Conservation (phyloP, 169 alveolate species). For the Plasmodium vivax region DNA sequence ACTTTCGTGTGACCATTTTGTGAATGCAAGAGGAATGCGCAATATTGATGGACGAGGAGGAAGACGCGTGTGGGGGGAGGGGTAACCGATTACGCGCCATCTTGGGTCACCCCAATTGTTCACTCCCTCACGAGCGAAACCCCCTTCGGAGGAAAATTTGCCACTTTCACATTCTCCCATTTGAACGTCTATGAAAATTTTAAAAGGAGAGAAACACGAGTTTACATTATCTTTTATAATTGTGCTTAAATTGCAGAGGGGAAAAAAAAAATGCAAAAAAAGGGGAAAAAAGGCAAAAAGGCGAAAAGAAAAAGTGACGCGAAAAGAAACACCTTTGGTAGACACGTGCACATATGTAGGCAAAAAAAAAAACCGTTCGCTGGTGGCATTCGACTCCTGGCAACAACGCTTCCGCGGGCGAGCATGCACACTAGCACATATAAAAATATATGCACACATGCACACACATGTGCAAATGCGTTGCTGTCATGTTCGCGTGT, state of each 20-base stretch:
- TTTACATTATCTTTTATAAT: conserved; percentile 14
- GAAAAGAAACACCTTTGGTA: not conserved
- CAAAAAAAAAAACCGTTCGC: not conserved
- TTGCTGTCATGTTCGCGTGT: not conserved
- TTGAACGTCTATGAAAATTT: conserved; percentile 16
- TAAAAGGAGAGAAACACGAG: conserved; percentile 2
- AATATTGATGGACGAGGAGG: too few relatives aligned
- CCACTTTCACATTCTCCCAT: not conserved
- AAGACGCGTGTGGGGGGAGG: not conserved
- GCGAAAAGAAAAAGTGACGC: too few relatives aligned
- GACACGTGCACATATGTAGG: not conserved
- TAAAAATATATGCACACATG: not conserved
- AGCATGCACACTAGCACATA: not conserved
- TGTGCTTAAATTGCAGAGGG: not conserved
- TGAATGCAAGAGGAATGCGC: not conserved
- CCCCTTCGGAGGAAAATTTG: not conserved
- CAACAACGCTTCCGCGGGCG: not conserved
- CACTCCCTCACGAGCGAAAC: not conserved
- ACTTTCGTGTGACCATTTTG: not conserved
- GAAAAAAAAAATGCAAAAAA: not conserved
- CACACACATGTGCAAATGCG: not conserved
- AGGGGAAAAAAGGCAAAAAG: not conserved
- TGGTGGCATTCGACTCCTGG: not conserved
- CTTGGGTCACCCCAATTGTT: not conserved
- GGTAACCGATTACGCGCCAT: not conserved